Conservation (phyloP, 169 alveolate species). For the Eimeria necatrix region DNA sequence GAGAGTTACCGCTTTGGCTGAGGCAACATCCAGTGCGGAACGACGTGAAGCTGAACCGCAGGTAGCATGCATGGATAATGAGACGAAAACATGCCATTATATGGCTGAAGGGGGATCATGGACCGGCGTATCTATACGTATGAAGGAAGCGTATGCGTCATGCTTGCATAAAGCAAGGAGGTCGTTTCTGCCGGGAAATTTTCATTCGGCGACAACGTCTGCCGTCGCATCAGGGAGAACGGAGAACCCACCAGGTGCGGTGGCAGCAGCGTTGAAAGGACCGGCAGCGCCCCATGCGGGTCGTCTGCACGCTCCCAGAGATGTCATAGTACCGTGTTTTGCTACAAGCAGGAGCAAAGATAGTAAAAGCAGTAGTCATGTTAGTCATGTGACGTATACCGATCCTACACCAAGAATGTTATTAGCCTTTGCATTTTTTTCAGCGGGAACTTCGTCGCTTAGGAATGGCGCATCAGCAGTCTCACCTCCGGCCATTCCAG, state of each 20-base stretch:
- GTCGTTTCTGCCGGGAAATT: slow-evolving; percentile 34
- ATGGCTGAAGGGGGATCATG: slow-evolving; percentile 29
- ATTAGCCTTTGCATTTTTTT: background rate
- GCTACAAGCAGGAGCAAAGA: slow-evolving; percentile 8
- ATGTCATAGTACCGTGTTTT: background rate
- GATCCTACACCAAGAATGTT: background rate
- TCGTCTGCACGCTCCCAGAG: background rate
- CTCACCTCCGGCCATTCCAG: background rate
- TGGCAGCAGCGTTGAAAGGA: background rate
- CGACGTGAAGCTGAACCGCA: background rate
- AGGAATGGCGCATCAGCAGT: background rate
- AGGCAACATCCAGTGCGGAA: background rate
- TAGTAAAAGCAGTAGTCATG: background rate
- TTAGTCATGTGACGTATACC: background rate
- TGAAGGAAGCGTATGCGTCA: slow-evolving; percentile 45
- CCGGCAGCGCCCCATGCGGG: slow-evolving; percentile 20
- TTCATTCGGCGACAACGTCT: background rate
- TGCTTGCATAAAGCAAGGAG: slow-evolving; percentile 38
- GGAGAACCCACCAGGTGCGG: background rate
- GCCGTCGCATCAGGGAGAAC: background rate
- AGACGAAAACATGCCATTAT: background rate
- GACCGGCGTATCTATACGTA: slow-evolving; percentile 39
- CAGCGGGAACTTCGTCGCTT: background rate
- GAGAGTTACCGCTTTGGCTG: background rate
- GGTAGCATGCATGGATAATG: background rate